Conservation (phyloP, 2,329 filamentous ascomycete genomes). For the Sporothrix pallida region DNA sequence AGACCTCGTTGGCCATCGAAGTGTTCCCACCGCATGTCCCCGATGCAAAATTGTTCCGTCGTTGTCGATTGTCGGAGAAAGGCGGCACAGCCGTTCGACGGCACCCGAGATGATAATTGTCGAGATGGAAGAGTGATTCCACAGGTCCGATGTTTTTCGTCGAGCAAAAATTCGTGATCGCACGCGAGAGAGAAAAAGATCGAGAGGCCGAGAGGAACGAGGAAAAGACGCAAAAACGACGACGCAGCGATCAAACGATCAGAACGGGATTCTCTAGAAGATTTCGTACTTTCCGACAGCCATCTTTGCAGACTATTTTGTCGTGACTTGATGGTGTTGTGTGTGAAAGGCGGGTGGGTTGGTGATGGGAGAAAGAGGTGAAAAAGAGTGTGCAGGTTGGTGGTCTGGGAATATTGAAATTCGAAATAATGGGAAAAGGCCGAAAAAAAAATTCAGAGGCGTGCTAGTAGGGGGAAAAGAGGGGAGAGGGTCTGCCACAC, state of each 20-base stretch:
- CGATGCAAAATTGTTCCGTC: background rate
- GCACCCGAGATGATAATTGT: background rate
- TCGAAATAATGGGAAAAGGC: conserved; percentile 26
- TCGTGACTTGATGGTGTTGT: conserved; percentile 50
- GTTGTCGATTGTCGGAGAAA: background rate
- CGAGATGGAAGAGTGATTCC: background rate
- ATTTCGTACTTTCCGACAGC: conserved; percentile 61
- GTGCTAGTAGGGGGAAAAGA: conserved; percentile 32
- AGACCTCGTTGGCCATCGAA: background rate
- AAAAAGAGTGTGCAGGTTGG: conserved; percentile 35
- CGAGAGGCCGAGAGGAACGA: background rate
- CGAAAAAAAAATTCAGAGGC: conserved; percentile 32
- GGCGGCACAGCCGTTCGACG: background rate
- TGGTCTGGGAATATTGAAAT: conserved; percentile 31
- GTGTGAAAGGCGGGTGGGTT: conserved; percentile 39
- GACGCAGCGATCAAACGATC: background rate
- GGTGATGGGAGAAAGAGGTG: conserved; percentile 43
- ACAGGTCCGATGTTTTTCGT: conserved; percentile 5
- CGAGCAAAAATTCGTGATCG: conserved; percentile 1
- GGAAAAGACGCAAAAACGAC: conserved; percentile 9
- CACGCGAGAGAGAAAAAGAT: conserved; percentile 16
- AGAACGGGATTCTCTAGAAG: background rate
- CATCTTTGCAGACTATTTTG: conserved; percentile 60
- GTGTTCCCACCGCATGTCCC: background rate
- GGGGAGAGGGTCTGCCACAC: conserved; percentile 33